A percentile compares a stretch with the other conserved stretches of the same genome.
Conservation (phyloP, 2,329 filamentous ascomycete genomes). For the Xylaria multiplex region DNA sequence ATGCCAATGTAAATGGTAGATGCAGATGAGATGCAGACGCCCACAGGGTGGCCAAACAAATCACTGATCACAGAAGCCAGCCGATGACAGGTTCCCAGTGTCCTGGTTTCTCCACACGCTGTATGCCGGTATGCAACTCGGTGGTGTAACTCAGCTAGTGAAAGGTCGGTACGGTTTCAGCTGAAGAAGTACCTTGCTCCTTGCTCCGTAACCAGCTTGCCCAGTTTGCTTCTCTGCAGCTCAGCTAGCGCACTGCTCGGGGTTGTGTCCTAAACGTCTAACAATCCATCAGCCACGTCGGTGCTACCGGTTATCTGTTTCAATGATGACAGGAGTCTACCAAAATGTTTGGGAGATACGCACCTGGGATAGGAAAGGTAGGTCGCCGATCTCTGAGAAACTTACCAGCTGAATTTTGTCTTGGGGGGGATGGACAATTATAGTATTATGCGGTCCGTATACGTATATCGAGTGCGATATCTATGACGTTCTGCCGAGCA, state of each 20-base stretch:
- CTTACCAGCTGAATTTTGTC: conserved; percentile 11
- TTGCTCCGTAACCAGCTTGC: conserved; percentile 10
- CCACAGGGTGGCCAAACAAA: conserved; percentile 12
- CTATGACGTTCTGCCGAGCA: not conserved
- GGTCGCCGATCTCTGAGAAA: conserved; percentile 3
- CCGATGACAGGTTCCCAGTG: conserved; percentile 16
- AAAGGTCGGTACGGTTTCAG: conserved; percentile 15
- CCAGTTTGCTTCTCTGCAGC: conserved; percentile 30
- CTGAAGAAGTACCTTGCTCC: conserved; percentile 14
- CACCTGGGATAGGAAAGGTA: not conserved
- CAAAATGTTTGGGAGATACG: not conserved
- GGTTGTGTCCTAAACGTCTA: conserved; percentile 20
- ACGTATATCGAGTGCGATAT: no score
- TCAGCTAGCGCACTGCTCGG: conserved; percentile 29
- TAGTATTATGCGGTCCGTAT: not conserved
- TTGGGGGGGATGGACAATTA: not conserved
- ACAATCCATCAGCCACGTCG: conserved; percentile 25
- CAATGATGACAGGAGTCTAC: not conserved
- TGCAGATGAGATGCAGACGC: not conserved
- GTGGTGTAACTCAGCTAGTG: conserved; percentile 21
- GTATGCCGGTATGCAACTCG: conserved; percentile 23
- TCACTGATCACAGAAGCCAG: not conserved
- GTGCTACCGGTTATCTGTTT: conserved; percentile 5
- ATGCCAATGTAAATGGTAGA: not conserved
- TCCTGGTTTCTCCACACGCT: conserved; percentile 22